These are phyloP conservation scores for Hericium coralloides DNA, from an alignment of 768 basidiomycete genomes.

Conservation along the genomic window DNA sequence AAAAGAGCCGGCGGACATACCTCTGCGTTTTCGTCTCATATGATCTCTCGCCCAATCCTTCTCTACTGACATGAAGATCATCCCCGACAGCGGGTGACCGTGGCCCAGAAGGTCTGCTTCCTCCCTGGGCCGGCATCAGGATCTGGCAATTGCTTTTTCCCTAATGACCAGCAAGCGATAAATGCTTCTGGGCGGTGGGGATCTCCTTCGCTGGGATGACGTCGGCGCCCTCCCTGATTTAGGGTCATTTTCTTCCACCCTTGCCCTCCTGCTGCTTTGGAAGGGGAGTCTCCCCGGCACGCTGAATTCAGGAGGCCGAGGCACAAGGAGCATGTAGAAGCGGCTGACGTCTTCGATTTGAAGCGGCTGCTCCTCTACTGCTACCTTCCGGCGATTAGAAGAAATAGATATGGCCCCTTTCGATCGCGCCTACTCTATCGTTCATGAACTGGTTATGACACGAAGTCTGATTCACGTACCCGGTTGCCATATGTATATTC, in stretches of 20 bases:
- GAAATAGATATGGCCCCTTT: conserved; percentile 56
- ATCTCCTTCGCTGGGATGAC: conserved; percentile 35
- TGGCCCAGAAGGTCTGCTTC: conserved; percentile 42
- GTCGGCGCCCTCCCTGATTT: conserved; percentile 35
- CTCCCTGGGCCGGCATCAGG: conserved; percentile 24
- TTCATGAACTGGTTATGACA: neutral
- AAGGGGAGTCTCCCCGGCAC: conserved; percentile 1
- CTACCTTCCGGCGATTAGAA: conserved; percentile 54
- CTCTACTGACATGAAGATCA: conserved; percentile 40
- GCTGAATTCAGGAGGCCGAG: conserved; percentile 39
- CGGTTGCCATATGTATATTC: neutral
- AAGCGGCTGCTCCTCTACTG: conserved; percentile 42
- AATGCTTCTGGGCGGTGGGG: conserved; percentile 31
- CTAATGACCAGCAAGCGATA: conserved; percentile 47
- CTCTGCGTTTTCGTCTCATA: conserved; percentile 59
- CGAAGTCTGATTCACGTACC: neutral
- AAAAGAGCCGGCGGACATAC: conserved; percentile 20
- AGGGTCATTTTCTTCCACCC: conserved; percentile 29
- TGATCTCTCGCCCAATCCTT: conserved; percentile 37
- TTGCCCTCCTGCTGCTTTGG: conserved; percentile 17
- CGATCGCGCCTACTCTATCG: conserved; percentile 35
- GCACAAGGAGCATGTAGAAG: conserved; percentile 53
- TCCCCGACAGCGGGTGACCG: conserved; percentile 40
- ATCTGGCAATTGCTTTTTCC: conserved; percentile 51
- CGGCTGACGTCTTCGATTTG: conserved; percentile 47